A percentile compares a stretch with the other conserved stretches of the same genome.
These are phyloP conservation scores for Funneliformis mosseae DNA, from an alignment of 192 early-diverging fungal species.

Conservation along the genomic window DNA sequence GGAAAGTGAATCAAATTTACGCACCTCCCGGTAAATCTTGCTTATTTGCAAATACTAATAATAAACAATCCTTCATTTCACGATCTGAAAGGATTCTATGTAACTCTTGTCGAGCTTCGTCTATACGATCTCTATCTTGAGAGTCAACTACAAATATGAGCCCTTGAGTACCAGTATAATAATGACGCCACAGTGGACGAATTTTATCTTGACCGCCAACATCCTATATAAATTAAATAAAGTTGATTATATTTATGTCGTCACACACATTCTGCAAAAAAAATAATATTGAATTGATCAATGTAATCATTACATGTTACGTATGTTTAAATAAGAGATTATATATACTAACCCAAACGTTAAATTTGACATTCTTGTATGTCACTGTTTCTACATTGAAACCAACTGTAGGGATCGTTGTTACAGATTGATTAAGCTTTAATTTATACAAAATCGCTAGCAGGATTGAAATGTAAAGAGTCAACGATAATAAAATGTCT, in stretches of 20 bases:
- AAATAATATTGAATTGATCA: too few relatives aligned
- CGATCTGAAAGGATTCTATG: slow-evolving; percentile 80
- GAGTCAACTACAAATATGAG: slow-evolving; percentile 90
- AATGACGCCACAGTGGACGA: slow-evolving; percentile 84
- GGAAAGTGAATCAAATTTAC: not conserved
- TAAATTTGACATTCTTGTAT: slow-evolving; percentile 85
- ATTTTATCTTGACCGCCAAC: slow-evolving; percentile 94
- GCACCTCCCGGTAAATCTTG: slow-evolving; percentile 70
- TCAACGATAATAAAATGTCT: not conserved
- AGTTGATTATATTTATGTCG: not conserved
- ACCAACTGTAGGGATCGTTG: slow-evolving; percentile 97
- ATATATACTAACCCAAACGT: slow-evolving; percentile 62
- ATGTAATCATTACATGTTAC: too few relatives aligned
- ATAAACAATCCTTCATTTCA: slow-evolving; percentile 82
- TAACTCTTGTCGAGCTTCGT: slow-evolving; percentile 82
- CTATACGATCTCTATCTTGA: slow-evolving; percentile 84
- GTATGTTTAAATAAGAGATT: not conserved
- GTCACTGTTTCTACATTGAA: slow-evolving; percentile 88
- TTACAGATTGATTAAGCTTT: slow-evolving; percentile 97
- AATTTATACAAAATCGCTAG: slow-evolving; percentile 96
- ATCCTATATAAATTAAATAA: slow-evolving; percentile 49
- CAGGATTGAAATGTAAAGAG: not conserved
- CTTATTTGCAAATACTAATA: slow-evolving; percentile 86
- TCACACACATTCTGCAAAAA: not conserved
- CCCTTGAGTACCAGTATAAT: slow-evolving; percentile 83